Base-by-base conservation (phyloP, 768 basidiomycete genomes). In the Tricholoma furcatifolium region DNA sequence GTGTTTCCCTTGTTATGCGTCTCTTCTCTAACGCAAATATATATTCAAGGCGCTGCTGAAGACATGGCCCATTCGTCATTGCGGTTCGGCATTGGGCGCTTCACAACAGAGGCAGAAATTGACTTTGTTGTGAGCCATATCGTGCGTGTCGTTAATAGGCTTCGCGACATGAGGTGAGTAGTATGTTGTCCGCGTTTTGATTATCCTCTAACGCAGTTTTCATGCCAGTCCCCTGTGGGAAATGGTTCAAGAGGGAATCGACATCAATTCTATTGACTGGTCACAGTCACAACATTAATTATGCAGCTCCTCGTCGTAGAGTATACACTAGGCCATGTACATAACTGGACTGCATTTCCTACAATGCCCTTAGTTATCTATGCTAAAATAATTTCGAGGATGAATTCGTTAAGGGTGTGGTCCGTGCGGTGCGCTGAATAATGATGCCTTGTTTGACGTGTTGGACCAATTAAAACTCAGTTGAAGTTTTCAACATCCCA, bases 211-310 rank as follows among this genome's bases (percentile, higher is more conserved):
- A 18, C 32, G 45, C 17, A 12, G 21, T 39, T 47, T 46, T 1
- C 56, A 7, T 27, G 27, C 7, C 7, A 92, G 93, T 65, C 97
- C 97, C 31, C 72, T 99, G 49, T 99, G 96, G 96, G 97, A 99
- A 74, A 98, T 99, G 95, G 95, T 98, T 14, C 93, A 97, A 72
- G 97, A 98, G 67, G 96, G 96, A 39, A 95, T 98, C 54, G 97
- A 99, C 68, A 82, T 98, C 61, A 93, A 85, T 65, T 79, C 88
- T 15, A 99, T 98, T 67, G 82, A 98, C 71, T 98, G 95, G 95
- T 88, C 91, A 42, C 91, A 86, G 94, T 88, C 91, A 43, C 91
- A 86, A 82, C 85, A 90, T 55, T 91, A 82, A 66, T 80, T 18
- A n/a, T 53, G 54, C 49, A 46, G 47, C 48, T 44, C 51, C 39